These are phyloP conservation scores for Triticum urartu DNA, from an alignment of 176 grass and related monocot genomes.

Conservation along the genomic window DNA sequence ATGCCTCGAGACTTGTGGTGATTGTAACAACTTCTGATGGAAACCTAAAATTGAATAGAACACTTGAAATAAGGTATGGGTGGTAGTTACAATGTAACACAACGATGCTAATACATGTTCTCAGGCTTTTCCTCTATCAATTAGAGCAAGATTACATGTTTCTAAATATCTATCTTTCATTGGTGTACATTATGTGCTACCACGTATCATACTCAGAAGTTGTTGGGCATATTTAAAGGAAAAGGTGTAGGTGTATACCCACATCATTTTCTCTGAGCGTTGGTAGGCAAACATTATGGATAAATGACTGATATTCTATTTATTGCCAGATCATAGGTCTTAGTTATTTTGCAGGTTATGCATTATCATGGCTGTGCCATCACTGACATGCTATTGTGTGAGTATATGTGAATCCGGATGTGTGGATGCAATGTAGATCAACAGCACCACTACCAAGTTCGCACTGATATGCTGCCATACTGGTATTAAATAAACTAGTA, in stretches of 20 bases:
- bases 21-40: not conserved
- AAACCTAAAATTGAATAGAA: not conserved
- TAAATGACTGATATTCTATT: not conserved
- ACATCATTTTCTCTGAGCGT: not conserved
- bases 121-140: not conserved
- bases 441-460: not conserved
- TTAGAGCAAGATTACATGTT: not conserved
- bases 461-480: not conserved
- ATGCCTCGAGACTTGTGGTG: not conserved
- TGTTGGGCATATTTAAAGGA: not conserved
- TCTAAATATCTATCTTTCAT: not conserved
- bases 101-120: not conserved
- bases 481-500: not conserved
- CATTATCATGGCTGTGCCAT: not conserved
- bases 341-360: slow-evolving; percentile 11
- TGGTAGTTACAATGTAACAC: not conserved
- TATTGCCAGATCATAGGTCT: slow-evolving; percentile 1
- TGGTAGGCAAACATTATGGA: not conserved
- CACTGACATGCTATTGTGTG: slow-evolving; percentile 9
- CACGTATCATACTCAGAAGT: not conserved
- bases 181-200: not conserved
- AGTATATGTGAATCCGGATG: not conserved
- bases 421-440: slow-evolving; percentile 14
- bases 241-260: not conserved
- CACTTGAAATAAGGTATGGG: not conserved